These are phyloP conservation scores for Coniferiporia sulphurascens DNA, from an alignment of 1,284 basidiomycete genomes.

Conservation along the genomic window DNA sequence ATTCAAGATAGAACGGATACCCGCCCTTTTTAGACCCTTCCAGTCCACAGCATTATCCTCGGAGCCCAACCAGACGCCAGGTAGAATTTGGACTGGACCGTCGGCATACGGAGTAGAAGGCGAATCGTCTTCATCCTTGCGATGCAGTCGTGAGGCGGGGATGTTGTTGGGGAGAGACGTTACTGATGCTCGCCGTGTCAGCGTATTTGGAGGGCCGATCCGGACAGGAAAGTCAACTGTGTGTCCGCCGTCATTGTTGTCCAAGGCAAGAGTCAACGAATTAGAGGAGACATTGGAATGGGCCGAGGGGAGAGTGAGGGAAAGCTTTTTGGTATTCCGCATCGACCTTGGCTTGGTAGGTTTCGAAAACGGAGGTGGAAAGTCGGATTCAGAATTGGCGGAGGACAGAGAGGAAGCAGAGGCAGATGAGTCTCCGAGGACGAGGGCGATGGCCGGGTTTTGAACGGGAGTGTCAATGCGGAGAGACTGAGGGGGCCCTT, in stretches of 20 bases:
- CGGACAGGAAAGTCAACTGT: constrained; percentile 2
- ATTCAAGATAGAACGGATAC: constrained; percentile 83
- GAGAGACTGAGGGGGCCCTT: constrained; percentile 52
- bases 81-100: constrained; percentile 87
- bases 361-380: constrained; percentile 39
- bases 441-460: constrained; percentile 43
- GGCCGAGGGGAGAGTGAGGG: constrained; percentile 58
- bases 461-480: constrained; percentile 52
- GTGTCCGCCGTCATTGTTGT: neutral
- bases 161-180: constrained; percentile 56
- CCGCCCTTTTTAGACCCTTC: constrained; percentile 60
- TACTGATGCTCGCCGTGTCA: constrained; percentile 47
- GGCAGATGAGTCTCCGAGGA: constrained; percentile 42
- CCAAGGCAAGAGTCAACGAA: constrained; percentile 34
- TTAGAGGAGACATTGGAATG: constrained; percentile 44
- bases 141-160: constrained; percentile 46
- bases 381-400: constrained; percentile 47
- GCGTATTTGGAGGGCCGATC: constrained; percentile 21
- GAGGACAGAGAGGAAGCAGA: constrained; percentile 46
- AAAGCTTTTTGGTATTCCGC: constrained; percentile 74
- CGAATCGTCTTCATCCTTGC: constrained; percentile 62
- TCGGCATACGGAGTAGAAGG: constrained; percentile 70
- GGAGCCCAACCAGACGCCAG: constrained; percentile 88
- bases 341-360: constrained; percentile 38
- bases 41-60: constrained; percentile 90